Evolutionary conservation across 2,329 filamentous ascomycete species (phyloP), one percentile per base, ranked within the genome.

Genomic region (Fusarium buharicum): DNA sequence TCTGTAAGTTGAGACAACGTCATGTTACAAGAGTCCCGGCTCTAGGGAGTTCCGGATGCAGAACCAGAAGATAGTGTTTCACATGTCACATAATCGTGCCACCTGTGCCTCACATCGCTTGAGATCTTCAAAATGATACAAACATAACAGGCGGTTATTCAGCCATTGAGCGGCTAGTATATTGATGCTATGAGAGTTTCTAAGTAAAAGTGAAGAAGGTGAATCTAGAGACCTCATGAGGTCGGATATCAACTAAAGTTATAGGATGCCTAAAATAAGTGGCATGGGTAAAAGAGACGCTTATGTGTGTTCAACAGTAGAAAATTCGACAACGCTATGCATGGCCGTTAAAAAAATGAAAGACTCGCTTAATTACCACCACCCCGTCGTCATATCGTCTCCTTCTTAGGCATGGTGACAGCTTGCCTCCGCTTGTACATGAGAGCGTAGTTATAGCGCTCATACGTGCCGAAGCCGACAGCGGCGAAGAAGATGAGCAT

Each of bases 361-460:
- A 59, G 36, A 46, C 53, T 55, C 20, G 39, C 56, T 60, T 47
- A 38, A 62, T 58, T 54, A 50, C 49, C 24, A 49, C 44, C 39
- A 24, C 36, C 36, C 30, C n/a, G 39, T 36, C 30, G 13, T 51
- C 52, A 49, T 58, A 59, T 58, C 8, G 34, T 55, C 30, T 36
- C 44, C 37, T 69, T 64, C 64, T 62, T 60, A 6, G 66, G 56
- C 22, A 63, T 27, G 12, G 58, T 22, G 27, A 66, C 33, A 28
- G 52, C 61, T 40, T 68, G 56, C 31, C 72, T 68, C 63, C 82
- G 78, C 70, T 81, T 78, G 75, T 88, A 91, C 65, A 84, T 81
- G 44, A 90, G 86, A 33, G 86, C 81, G 76, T 89, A 90, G 71
- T 84, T 81, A 54, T 90, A 86, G 50, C 90, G 82, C 71, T 88